Base-by-base conservation (phyloP, 2,329 filamentous ascomycete species). In the Colletotrichum graminicola region DNA sequence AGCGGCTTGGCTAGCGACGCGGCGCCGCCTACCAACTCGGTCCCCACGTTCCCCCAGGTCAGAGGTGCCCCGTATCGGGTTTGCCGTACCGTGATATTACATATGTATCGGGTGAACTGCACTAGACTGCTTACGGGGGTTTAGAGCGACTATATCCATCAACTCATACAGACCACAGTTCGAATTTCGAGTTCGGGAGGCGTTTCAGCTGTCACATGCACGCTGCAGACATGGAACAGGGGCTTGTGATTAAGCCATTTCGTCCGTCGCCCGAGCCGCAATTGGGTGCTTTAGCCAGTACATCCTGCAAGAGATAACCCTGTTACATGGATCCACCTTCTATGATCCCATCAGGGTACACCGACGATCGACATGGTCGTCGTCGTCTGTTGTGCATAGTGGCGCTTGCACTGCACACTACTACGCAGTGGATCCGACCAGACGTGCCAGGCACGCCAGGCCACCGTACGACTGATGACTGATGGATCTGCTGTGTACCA, bases 161-260 rank as follows among this genome's bases (percentile, higher is more conserved):
- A 29, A 29, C 4, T 4, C 29, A 29, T 29, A 29, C 29, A 49
- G 39, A 32, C 66, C 61, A 34, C 47, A 29, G 34, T 49, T 52
- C 34, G 21, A 51, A 18, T 23, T 23, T 39, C 59, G 41, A 71
- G 70, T 72, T 70, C 66, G 65, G 49, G 60, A 70, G 54, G 66
- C 57, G 66, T 72, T 72, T 72, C 70, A 72, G 54, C 49, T 72
- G 55, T 39, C 49, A 62, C 41, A 51, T 62, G 66, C 66, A 62
- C 39, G 61, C 66, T 71, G 66, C 66, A 66, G 14, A 39, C 61
- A 71, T 71, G 70, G 70, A 66, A 71, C 70, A 71, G 61, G 61
- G 70, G 70, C 55, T 36, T 36, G 36, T 29, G 14, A 54, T 41
- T 55, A 52, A 49, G 39, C 43, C 51, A 56, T 61, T 71, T 36